Base-by-base conservation (phyloP, 495 filamentous ascomycete species). In the Acidomyces sp. region DNA sequence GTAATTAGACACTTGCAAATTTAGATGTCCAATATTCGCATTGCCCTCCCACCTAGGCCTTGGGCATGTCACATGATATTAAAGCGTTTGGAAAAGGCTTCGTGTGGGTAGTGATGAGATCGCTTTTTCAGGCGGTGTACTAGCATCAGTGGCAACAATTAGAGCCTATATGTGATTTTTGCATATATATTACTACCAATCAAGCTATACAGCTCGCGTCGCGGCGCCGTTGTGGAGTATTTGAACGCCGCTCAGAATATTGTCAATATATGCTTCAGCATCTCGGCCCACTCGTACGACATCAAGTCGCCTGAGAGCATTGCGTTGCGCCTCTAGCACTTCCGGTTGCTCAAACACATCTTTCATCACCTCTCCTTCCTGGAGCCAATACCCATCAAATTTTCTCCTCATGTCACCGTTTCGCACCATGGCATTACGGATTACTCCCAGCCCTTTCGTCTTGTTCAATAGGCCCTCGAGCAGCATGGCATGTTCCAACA, bases 341-440 rank as follows among this genome's bases (percentile, higher is more conserved):
- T 75, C 71, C 42, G 67, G 61, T 45, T 75, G 65, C 46, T 74
- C 69, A 34, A 45, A 51, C 48, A 53, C 45, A 40, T 50, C 60
- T 42, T 44, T 52, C 57, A 51, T 60, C 39, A 56, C 45, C 29
- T 37, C 43, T 35, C 33, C 49, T 49, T 58, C 71, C 18, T 64
- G 63, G 32, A 58, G 59, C 75, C 75, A 80, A 53, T 80, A 80
- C 30, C 48, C 55, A 55, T 76, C 73, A 39, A 67, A 61, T 35
- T 63, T 63, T 36, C 58, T 58, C 55, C 74, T 67, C 47, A 79
- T 57, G 41, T 55, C 58, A 22, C 52, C 51, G 51, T 80, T 71
- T 41, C 75, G 52, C n/a, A 71, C 64, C 12, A 76, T 66, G 16
- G 69, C 70, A 56, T 76, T 78, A 29, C 70, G 58, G 9, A 75